phyloP scores from a whole-genome alignment of 331 rosid genomes.

The Arachis monticola region DNA sequence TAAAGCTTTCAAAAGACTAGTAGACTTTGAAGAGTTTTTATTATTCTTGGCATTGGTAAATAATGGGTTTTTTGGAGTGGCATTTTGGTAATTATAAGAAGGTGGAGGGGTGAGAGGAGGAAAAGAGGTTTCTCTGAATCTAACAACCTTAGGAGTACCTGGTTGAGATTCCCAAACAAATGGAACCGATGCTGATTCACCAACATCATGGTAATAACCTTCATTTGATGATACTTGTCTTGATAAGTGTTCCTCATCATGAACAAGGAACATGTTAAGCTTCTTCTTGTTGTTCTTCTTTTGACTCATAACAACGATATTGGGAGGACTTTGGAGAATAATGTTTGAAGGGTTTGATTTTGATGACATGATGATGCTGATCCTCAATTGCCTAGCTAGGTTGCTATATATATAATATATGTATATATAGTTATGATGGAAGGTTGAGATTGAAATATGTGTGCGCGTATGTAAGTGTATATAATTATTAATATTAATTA shows the following conservation, averaged over 20 bases:
- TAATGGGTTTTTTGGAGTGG: slow-evolving; percentile 26
- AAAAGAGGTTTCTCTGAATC: slow-evolving; percentile 28
- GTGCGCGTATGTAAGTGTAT: not conserved
- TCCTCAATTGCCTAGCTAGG: slow-evolving; percentile 1
- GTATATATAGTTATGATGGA: not conserved
- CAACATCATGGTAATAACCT: slow-evolving; percentile 52
- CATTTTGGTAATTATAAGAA: slow-evolving; percentile 46
- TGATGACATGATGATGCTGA: not conserved
- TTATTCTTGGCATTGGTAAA: slow-evolving; percentile 15
- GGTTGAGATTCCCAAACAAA: slow-evolving; percentile 62
- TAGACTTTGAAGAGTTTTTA: slow-evolving; percentile 26
- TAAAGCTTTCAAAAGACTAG: slow-evolving; percentile 34
- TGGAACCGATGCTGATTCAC: slow-evolving; percentile 48
- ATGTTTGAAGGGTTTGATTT: slow-evolving; percentile 38
- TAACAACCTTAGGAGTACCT: slow-evolving; percentile 54
- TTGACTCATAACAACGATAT: slow-evolving; percentile 12
- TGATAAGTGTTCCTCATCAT: slow-evolving; percentile 21
- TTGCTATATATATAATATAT: not conserved
- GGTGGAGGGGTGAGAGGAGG: slow-evolving; percentile 63
- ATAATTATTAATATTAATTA: too few species aligned
- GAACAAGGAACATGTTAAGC: slow-evolving; percentile 14
- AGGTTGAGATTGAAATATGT: not conserved
- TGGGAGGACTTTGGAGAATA: slow-evolving; percentile 34
- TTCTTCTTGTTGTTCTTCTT: slow-evolving; percentile 1
- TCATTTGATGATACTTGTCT: slow-evolving; percentile 47